These are phyloP conservation scores for Calocybe gambosa DNA, from an alignment of 1,284 basidiomycete species.

Conservation along the genomic window DNA sequence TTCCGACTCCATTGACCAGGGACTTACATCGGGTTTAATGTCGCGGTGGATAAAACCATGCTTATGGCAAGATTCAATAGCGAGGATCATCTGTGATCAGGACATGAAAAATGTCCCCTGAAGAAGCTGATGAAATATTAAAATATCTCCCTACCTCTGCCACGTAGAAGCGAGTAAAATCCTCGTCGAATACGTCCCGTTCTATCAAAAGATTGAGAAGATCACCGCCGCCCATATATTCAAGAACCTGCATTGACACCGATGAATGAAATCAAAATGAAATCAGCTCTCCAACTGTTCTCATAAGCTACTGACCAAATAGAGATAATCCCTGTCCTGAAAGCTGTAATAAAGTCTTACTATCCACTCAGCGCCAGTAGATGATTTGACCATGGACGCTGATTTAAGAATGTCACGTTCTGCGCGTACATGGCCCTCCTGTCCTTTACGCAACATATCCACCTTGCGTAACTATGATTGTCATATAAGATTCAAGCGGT, in stretches of 20 bases:
- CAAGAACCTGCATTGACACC: conserved; percentile 59
- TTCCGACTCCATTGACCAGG: conserved; percentile 12
- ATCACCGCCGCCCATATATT: conserved; percentile 96
- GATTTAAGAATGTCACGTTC: conserved; percentile 86
- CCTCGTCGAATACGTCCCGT: conserved; percentile 88
- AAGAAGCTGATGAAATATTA: conserved; percentile 11
- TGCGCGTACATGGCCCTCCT: conserved; percentile 92
- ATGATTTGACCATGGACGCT: conserved; percentile 65
- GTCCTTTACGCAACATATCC: conserved; percentile 97
- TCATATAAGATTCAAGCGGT: conserved; percentile 12
- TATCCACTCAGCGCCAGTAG: conserved; percentile 83
- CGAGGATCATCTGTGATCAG: conserved; percentile 80
- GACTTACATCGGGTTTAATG: conserved; percentile 86
- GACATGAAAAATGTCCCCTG: conserved; percentile 16
- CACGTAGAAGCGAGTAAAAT: conserved; percentile 92
- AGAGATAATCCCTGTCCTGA: conserved; percentile 89
- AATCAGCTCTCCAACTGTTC: conserved; percentile 25
- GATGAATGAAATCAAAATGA: conserved; percentile 54
- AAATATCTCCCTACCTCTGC: conserved; percentile 61
- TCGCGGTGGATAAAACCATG: conserved; percentile 97
- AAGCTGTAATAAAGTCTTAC: conserved; percentile 89
- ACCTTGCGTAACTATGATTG: conserved; percentile 76
- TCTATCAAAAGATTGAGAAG: conserved; percentile 93
- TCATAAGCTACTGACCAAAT: conserved; percentile 60
- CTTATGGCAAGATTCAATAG: conserved; percentile 89